Evolutionary conservation across 148 eudicot species (phyloP).

Genomic region (Camellia lanceoleosa): DNA sequence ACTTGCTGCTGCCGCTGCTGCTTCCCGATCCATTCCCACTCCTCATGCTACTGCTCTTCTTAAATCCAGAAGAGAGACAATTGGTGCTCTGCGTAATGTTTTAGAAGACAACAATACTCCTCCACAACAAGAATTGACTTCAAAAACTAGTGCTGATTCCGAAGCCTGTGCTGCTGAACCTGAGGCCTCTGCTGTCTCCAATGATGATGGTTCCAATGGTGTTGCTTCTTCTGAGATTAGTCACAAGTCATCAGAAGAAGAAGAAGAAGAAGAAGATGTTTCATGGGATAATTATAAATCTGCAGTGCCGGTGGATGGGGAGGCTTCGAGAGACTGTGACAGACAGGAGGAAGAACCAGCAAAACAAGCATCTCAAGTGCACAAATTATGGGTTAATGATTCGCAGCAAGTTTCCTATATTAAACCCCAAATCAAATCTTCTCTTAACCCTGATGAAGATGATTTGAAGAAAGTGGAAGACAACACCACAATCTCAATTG

Average conservation of each 20-base stretch:
- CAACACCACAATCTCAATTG: neutral
- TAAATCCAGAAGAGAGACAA: too few species aligned
- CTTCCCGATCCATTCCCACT: too few species aligned
- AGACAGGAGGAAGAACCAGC: constrained; percentile 7
- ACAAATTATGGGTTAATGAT: constrained; percentile 14
- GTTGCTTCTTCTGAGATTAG: constrained; percentile 17
- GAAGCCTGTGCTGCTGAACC: too few species aligned
- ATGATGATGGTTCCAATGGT: too few species aligned
- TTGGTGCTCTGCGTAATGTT: too few species aligned
- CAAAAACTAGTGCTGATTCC: too few species aligned
- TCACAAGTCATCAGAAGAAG: constrained; percentile 12
- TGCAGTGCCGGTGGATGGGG: constrained; percentile 11
- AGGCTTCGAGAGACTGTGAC: neutral
- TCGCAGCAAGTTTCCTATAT: constrained; percentile 15
- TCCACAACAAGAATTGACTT: too few species aligned
- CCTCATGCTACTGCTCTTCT: too few species aligned
- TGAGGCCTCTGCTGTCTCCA: too few species aligned
- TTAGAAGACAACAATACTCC: too few species aligned
- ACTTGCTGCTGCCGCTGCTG: too few species aligned
- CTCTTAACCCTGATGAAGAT: constrained; percentile 18
- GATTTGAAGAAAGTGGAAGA: constrained; percentile 12
- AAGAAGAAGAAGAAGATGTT: constrained; percentile 22
- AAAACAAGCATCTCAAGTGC: constrained; percentile 7
- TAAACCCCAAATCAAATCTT: neutral
- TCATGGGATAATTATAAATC: constrained; percentile 21